Conservation (phyloP, 2,329 filamentous ascomycete genomes). For the Lasiodiplodia gonubiensis region DNA sequence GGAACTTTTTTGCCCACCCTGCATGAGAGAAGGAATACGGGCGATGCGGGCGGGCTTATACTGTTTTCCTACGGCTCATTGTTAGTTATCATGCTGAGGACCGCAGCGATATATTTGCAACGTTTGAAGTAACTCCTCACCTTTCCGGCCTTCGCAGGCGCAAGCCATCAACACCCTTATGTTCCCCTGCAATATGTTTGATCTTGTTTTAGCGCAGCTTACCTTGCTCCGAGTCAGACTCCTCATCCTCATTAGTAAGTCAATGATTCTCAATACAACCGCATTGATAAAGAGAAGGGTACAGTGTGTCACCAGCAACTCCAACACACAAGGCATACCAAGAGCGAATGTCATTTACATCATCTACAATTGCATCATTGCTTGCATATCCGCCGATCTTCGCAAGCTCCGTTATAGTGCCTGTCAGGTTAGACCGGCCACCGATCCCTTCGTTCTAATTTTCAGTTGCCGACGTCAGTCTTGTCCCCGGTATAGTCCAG, state of each 20-base stretch:
- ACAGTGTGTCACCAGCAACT: background rate
- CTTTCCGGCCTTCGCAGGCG: too few relatives aligned
- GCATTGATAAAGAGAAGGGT: background rate
- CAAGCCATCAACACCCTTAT: too few relatives aligned
- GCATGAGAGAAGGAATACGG: too few relatives aligned
- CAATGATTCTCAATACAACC: background rate
- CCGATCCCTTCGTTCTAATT: background rate
- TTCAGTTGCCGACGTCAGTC: background rate
- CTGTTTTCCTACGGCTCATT: too few relatives aligned
- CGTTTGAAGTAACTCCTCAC: too few relatives aligned
- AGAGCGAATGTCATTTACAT: conserved; percentile 2
- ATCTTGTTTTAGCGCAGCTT: too few relatives aligned
- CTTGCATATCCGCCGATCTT: background rate
- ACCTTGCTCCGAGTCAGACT: too few relatives aligned
- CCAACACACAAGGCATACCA: background rate
- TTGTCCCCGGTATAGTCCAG: background rate
- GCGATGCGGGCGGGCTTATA: too few relatives aligned
- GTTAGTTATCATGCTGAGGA: too few relatives aligned
- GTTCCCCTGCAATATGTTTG: too few relatives aligned
- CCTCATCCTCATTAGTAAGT: too few relatives aligned
- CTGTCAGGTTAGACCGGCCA: background rate
- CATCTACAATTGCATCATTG: background rate
- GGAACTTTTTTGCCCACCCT: background rate
- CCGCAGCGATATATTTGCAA: too few relatives aligned
- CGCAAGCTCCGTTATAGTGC: background rate